phyloP scores from a whole-genome alignment of 345 rosid genomes.

The Eutrema heterophyllum region DNA sequence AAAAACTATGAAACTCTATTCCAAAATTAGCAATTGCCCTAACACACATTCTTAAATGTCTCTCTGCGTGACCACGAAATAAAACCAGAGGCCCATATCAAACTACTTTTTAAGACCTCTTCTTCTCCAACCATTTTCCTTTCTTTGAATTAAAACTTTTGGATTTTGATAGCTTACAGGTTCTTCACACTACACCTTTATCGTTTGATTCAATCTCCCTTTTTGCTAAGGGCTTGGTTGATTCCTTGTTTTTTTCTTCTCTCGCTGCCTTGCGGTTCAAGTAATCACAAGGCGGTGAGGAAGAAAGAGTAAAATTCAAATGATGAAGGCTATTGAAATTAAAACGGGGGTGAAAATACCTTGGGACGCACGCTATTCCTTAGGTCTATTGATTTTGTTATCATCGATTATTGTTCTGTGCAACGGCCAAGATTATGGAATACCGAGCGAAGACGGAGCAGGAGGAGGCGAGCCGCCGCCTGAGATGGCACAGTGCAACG shows the following conservation, averaged over 20 bases:
- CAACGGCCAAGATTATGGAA: constrained; percentile 49
- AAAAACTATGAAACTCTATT: constrained; percentile 8
- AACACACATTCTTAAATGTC: constrained; percentile 22
- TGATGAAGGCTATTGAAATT: constrained; percentile 7
- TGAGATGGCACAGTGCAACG: constrained; percentile 55
- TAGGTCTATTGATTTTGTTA: constrained; percentile 17
- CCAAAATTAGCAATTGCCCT: constrained; percentile 24
- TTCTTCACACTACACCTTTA: constrained; percentile 14
- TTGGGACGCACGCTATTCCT: constrained; percentile 17
- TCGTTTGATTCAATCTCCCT: constrained; percentile 2
- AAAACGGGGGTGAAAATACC: constrained; percentile 40
- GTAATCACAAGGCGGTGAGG: constrained; percentile 34
- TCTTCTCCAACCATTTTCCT: constrained; percentile 14
- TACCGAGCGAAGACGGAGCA: constrained; percentile 12
- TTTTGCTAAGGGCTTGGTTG: constrained; percentile 21
- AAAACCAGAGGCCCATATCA: constrained; percentile 29
- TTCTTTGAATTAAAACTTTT: background rate
- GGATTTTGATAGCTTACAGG: background rate
- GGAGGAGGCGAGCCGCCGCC: constrained; percentile 46
- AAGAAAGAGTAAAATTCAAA: background rate
- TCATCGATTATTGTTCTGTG: constrained; percentile 9
- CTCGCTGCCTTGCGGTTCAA: constrained; percentile 35
- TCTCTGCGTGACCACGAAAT: constrained; percentile 25
- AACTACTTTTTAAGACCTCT: background rate
- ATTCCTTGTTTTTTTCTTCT: background rate